phyloP scores from a whole-genome alignment of 1,139 yeast genomes.

The Geotrichum histeridarum region DNA sequence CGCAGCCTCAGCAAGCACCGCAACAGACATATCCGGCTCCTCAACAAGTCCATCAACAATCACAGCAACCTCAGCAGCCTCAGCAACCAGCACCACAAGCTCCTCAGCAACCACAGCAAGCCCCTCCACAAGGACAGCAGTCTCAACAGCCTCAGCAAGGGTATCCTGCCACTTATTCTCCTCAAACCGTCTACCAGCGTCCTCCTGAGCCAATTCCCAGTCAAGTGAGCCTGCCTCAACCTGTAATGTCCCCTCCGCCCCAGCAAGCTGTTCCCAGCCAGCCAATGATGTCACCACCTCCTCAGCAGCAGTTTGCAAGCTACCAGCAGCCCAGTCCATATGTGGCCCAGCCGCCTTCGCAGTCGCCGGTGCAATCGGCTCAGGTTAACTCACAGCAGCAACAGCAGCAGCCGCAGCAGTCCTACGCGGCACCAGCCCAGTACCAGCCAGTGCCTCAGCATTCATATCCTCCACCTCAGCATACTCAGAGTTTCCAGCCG shows the following conservation, averaged over 20 bases:
- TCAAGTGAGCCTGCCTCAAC: conserved; percentile 3
- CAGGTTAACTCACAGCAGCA: neutral
- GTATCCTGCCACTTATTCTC: neutral
- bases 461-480: neutral
- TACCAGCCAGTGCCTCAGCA: neutral
- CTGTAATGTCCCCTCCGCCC: neutral
- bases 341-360: neutral
- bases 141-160: conserved; percentile 7
- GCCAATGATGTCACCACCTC: neutral
- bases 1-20: conserved; percentile 5
- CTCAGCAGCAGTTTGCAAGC: neutral
- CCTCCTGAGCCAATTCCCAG: neutral
- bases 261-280: conserved; percentile 8
- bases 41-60: conserved; percentile 3
- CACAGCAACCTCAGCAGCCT: neutral
- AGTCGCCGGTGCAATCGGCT: conserved; percentile 12
- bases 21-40: conserved; percentile 2
- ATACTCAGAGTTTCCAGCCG: neutral
- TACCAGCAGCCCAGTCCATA: no score
- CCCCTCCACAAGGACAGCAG: conserved; percentile 7
- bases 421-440: neutral
- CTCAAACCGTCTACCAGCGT: neutral
- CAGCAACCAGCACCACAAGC: conserved; percentile 7
- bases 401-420: neutral
- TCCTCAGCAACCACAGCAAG: conserved; percentile 1